Percentiles rank a stretch among this genome's conserved stretches.
These are phyloP conservation scores for Ustilago cynodontis DNA, from an alignment of 1,284 basidiomycete genomes.

Conservation along the genomic window DNA sequence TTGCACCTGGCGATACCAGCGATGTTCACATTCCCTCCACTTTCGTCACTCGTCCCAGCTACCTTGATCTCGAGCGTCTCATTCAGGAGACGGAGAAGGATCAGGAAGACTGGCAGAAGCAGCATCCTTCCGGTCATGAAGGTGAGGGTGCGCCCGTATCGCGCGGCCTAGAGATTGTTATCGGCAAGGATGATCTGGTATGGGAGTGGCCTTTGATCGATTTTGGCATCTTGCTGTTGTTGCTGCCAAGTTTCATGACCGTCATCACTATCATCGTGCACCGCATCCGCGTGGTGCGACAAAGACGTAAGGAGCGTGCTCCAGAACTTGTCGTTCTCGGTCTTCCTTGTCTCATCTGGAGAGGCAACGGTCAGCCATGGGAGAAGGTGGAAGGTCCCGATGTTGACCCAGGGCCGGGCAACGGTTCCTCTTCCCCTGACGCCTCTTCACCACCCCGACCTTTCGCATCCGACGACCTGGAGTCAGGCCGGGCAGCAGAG, in stretches of 20 bases:
- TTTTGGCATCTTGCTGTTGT: conserved; percentile 64
- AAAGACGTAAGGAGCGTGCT: conserved; percentile 64
- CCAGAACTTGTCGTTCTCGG: conserved; percentile 61
- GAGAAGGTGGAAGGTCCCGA: conserved; percentile 60
- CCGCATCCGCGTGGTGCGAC: conserved; percentile 57
- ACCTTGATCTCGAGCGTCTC: conserved; percentile 61
- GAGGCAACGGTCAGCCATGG: conserved; percentile 63
- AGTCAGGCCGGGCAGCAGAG: conserved; percentile 31
- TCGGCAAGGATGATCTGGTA: conserved; percentile 61
- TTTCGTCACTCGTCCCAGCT: conserved; percentile 67
- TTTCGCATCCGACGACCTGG: conserved; percentile 31
- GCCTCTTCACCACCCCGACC: background rate
- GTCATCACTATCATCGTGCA: conserved; percentile 63
- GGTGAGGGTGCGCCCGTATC: conserved; percentile 13
- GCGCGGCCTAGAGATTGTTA: conserved; percentile 61
- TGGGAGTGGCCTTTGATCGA: conserved; percentile 67
- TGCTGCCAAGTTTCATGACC: conserved; percentile 67
- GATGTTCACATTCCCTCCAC: conserved; percentile 67
- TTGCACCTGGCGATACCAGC: conserved; percentile 61
- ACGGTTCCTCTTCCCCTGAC: conserved; percentile 16
- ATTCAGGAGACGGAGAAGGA: conserved; percentile 60
- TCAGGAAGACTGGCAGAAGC: conserved; percentile 41
- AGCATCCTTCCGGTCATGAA: conserved; percentile 22
- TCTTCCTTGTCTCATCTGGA: conserved; percentile 66
- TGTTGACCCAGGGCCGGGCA: conserved; percentile 51